A percentile compares a stretch with the other conserved stretches of the same genome.
Conservation (phyloP, 2,329 filamentous ascomycete genomes). For the Ciborinia camelliae region DNA sequence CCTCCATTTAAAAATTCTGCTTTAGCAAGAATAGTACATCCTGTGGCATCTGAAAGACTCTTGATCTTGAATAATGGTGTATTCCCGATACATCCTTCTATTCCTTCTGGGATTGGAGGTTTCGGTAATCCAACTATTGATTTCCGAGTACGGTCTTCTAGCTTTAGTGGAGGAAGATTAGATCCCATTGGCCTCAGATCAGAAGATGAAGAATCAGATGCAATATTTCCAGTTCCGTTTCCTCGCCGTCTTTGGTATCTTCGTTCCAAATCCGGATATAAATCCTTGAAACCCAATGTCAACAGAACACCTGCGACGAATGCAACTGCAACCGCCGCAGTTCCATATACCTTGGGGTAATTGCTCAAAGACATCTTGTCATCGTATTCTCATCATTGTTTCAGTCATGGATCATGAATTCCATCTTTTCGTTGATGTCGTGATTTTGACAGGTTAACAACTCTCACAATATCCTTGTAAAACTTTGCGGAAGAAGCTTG, state of each 20-base stretch:
- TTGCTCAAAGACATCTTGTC: constrained; percentile 56
- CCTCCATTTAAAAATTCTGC: constrained; percentile 96
- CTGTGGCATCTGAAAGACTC: constrained; percentile 80
- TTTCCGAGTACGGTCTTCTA: constrained; percentile 54
- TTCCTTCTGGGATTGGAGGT: constrained; percentile 63
- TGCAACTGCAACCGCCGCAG: constrained; percentile 64
- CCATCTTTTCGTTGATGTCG: constrained; percentile 1
- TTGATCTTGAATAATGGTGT: constrained; percentile 85
- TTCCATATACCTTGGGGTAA: constrained; percentile 60
- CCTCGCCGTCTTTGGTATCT: constrained; percentile 52
- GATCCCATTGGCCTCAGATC: constrained; percentile 33
- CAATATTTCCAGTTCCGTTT: constrained; percentile 14
- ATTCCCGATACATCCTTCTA: constrained; percentile 89
- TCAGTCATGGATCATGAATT: constrained; percentile 2
- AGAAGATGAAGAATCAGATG: constrained; percentile 21
- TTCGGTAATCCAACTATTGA: constrained; percentile 26
- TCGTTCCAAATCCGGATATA: constrained; percentile 71
- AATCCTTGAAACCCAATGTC: constrained; percentile 74
- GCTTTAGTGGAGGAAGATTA: constrained; percentile 44
- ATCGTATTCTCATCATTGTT: constrained; percentile 22
- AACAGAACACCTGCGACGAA: constrained; percentile 75
- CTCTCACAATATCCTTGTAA: constrained; percentile 15
- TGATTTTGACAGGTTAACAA: constrained; percentile 11
- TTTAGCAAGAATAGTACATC: constrained; percentile 87
- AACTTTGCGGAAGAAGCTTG: constrained; percentile 37